Evolutionary conservation across 768 basidiomycete species (phyloP), one percentile per base, ranked within the genome.

Genomic region (Neoboletus brunneissimus): DNA sequence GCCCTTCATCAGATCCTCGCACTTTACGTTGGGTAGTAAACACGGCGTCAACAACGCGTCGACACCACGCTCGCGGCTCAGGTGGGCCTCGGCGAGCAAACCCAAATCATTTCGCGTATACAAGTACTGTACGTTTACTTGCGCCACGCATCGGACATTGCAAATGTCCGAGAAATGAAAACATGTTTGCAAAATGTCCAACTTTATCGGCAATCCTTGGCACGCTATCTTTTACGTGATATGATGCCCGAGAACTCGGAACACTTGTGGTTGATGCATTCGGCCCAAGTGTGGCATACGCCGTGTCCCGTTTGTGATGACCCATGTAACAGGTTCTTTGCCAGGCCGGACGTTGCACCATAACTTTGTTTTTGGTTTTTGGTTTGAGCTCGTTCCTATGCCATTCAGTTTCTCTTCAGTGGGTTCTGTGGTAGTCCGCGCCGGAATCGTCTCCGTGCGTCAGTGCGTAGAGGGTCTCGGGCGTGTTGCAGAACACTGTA

Each of bases 211-310:
- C n/a, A 25, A 27, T 18, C 35, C 23, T 35, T n/a, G n/a, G n/a
- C 47, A 22, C 41, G 16, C 44, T n/a, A 47, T 47, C 44, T 56
- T 56, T 56, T 56, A 56, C 37, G 53, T 54, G 20, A 22, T 27
- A 6, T 13, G 27, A 46, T 10, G 22, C 16, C 15, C 23, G 15
- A 11, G 15, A 25, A 25, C n/a, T n/a, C n/a, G n/a, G n/a, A n/a
- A n/a, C n/a, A n/a, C n/a, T n/a, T n/a, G n/a, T n/a, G n/a, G 27
- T 27, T 27, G 27, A 27, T 27, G 3, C 3, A 5, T 23, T 23
- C 22, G 13, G 11, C 13, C 41, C 22, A 42, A 15, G 15, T 25
- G 8, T 44, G 23, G 42, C 22, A 25, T 25, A 18, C 11, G 6
- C 2, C 12, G 45, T 46, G 16, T 4, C 38, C 5, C 12, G 5